phyloP scores from a whole-genome alignment of 306 rosid species.

The Vigna unguiculata region DNA sequence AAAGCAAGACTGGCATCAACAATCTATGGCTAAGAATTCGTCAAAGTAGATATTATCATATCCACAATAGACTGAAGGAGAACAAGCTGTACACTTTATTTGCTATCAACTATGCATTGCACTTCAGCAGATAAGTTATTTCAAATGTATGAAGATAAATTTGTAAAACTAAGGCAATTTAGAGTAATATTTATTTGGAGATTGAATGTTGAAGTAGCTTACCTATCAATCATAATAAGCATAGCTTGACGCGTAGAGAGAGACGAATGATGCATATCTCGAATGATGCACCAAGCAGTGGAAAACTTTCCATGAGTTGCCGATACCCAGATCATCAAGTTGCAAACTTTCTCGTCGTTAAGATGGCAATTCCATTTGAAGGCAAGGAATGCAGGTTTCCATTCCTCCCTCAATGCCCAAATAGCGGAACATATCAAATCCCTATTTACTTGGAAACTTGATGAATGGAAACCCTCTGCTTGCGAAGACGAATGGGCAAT shows the following conservation, averaged over 20 bases:
- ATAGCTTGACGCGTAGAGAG: conserved; percentile 68
- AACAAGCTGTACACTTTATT: conserved; percentile 9
- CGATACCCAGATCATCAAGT: conserved; percentile 84
- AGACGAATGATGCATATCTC: conserved; percentile 70
- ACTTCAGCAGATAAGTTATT: not conserved
- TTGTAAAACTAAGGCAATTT: not conserved
- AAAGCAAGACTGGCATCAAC: conserved; percentile 2
- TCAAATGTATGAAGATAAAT: not conserved
- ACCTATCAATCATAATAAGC: conserved; percentile 93
- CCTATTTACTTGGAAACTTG: conserved; percentile 52
- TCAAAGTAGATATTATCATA: not conserved
- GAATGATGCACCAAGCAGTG: conserved; percentile 82
- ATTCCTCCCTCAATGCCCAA: conserved; percentile 76
- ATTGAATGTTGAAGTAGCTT: conserved; percentile 44
- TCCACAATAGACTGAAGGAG: not conserved
- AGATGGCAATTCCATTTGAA: conserved; percentile 55
- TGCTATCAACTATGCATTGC: not conserved
- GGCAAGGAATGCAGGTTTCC: conserved; percentile 67
- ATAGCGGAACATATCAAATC: conserved; percentile 61
- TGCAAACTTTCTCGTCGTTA: conserved; percentile 65
- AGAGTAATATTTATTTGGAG: not conserved
- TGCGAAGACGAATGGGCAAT: conserved; percentile 49
- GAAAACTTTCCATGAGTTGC: conserved; percentile 73
- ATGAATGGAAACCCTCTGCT: conserved; percentile 59
- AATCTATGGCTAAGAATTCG: conserved; percentile 4